A percentile compares a stretch with the other conserved stretches of the same genome.
phyloP scores from a whole-genome alignment of 441 rosid species.

The Euphorbia celastroides region DNA sequence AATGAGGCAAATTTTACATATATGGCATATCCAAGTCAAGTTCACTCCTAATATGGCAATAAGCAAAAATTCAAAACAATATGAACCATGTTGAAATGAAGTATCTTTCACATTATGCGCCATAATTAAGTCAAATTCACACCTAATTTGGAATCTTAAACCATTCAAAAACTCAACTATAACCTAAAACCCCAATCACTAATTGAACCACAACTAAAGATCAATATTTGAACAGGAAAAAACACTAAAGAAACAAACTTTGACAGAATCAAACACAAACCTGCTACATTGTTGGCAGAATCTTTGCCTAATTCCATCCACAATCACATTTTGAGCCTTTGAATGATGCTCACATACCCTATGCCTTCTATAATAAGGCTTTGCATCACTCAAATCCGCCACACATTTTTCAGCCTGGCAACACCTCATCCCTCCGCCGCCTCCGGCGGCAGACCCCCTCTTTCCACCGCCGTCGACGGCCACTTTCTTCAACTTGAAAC shows the following conservation, averaged over 20 bases:
- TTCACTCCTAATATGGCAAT: not conserved
- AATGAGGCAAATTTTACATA: not conserved
- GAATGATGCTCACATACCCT: slow-evolving; percentile 56
- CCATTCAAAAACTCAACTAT: not conserved
- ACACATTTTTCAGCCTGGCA: slow-evolving; percentile 53
- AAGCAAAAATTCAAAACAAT: not conserved
- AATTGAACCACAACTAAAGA: not conserved
- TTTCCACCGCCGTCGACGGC: slow-evolving; percentile 18
- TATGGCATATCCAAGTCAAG: not conserved
- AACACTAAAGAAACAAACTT: slow-evolving; percentile 1
- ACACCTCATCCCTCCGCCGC: slow-evolving; percentile 26
- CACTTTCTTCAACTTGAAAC: slow-evolving; percentile 25
- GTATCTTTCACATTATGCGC: not conserved
- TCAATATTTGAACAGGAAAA: not conserved
- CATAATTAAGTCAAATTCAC: not conserved
- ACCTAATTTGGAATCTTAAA: not conserved
- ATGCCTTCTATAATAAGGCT: slow-evolving; percentile 53
- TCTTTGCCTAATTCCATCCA: slow-evolving; percentile 48
- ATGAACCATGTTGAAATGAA: not conserved
- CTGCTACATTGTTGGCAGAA: slow-evolving; percentile 81
- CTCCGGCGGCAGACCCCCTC: slow-evolving; percentile 19
- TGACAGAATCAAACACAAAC: slow-evolving; percentile 18
- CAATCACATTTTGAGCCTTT: slow-evolving; percentile 49
- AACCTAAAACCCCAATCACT: not conserved
- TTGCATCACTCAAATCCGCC: slow-evolving; percentile 45